Evolutionary conservation across 192 early-diverging fungal genomes (phyloP), one percentile per base, ranked within the genome.

Genomic region (Backusella liffmaniae): DNA sequence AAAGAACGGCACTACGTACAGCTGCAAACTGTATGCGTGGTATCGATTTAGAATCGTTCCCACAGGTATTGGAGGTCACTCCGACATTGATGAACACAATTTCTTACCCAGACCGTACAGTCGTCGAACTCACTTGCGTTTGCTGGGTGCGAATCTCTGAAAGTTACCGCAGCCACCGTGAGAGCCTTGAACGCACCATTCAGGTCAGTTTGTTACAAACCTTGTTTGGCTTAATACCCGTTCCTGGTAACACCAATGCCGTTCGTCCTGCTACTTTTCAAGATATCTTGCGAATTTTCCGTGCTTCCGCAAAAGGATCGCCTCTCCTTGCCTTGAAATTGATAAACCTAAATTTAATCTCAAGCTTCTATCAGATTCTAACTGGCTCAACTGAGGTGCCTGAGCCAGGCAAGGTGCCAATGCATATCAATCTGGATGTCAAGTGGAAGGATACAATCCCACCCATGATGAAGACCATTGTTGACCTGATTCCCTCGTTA

Each of bases 1-100:
- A 98, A 80, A 86, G 94, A 18, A 91, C 89, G 1, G 93, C 94
- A 1, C 84, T 97, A 37, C 90, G 87, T 6, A 95, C 92, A 2
- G 92, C 92, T 3, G 87, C 88, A 29, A 92, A 92, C 79, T 91
- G 92, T 66, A 87, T 88, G 41, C 79, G 83, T 41, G 76, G 83
- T 46, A 82, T 92, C 42, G 80, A 89, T 6, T 35, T 66, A 7
- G 91, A 88, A 21, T 82, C 82, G 39, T 88, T 94, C 53, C 18
- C 80, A 1, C 90, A 89, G 80, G 89, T 91, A 0, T 73, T 84
- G 70, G 92, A 92, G 30, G 87, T 92, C 16, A 74, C 96, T 6
- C 92, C 91, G 12, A 92, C 86, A 13, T 75, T 98, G 1, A 91
- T 91, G 80, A 88, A 88, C 29, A 84, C 93, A 23, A 79, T 97